Evolutionary conservation across 495 filamentous ascomycete genomes (phyloP).

Genomic region (Xylaria longipes): DNA sequence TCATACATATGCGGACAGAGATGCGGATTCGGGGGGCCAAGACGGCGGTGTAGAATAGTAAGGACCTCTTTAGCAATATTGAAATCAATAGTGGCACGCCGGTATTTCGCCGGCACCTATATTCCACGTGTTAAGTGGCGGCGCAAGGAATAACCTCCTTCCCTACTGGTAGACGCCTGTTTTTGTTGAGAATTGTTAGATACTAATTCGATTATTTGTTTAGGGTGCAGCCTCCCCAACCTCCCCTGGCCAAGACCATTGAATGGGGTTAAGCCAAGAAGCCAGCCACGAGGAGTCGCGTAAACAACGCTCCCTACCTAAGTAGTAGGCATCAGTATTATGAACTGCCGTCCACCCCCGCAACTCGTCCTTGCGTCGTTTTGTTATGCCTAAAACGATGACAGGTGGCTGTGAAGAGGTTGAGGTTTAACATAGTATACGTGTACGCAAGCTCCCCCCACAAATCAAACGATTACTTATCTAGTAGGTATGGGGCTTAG

Average conservation of each 20-base stretch:
- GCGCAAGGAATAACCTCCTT: conserved; percentile 5
- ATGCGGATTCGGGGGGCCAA: conserved; percentile 16
- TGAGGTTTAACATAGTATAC: conserved; percentile 4
- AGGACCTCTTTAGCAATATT: not conserved
- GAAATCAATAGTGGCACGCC: conserved; percentile 1
- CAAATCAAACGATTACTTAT: conserved; percentile 22
- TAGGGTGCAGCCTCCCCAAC: conserved; percentile 9
- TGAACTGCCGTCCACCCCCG: conserved; percentile 10
- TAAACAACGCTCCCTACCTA: conserved; percentile 19
- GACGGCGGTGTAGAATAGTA: conserved; percentile 23
- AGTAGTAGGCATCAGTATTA: conserved; percentile 17
- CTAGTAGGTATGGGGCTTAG: conserved; percentile 9
- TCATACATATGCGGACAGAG: conserved; percentile 25
- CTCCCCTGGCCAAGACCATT: conserved; percentile 16
- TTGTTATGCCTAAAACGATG: conserved; percentile 10
- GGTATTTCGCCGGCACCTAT: conserved; percentile 4
- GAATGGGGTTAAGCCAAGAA: conserved; percentile 14
- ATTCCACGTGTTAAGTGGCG: conserved; percentile 13
- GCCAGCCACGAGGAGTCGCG: conserved; percentile 24
- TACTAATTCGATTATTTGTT: conserved; percentile 9
- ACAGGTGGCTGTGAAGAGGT: conserved; percentile 17
- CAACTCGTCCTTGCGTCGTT: not conserved
- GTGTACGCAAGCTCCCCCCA: conserved; percentile 23
- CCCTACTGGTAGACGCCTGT: not conserved
- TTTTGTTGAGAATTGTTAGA: conserved; percentile 3